Evolutionary conservation across 805 yeast species (phyloP), one percentile per base, ranked within the genome.

Genomic region (Saccharomyces paradoxus): DNA sequence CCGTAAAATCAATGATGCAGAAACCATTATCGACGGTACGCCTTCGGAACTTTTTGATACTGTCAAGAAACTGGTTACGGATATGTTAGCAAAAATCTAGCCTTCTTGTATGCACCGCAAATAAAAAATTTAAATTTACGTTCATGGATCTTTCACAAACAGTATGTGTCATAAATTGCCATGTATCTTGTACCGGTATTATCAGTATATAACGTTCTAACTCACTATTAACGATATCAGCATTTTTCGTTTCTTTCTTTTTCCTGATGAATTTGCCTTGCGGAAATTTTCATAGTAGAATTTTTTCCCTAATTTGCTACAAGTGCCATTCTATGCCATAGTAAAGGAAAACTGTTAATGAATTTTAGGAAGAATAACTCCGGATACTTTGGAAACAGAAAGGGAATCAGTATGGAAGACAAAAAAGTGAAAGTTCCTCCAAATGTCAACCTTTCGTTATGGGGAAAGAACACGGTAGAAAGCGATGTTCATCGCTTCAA

Each of bases 21-120:
- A 86, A 63, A 79, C 92, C n/a, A 73, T 86, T 4, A 83, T 94
- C 13, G 96, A 92, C 61, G 98, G 99, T 1, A 77, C 79, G 7
- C 81, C 87, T 2, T 83, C 90, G 4, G 78, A 79, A 2, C 78
- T 88, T 50, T 92, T 88, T 70, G 90, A 90, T 69, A 78, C 82
- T 55, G 90, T 90, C 8, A 83, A 89, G 66, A 79, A 80, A 32
- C 75, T 85, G 51, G 86, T 90, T 17, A 77, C 87, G 56, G 81
- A 77, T 46, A 83, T 86, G 89, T 71, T 87, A 58, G 94, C 94
- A 1, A 84, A 82, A 66, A 84, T 87, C 29, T 86, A 70, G 60
- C 10, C 12, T 10, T 37, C 9, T 5, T 17, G 1, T 21, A 37
- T 17, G 8, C 12, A 37, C 24, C 5, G 12, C 22, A 32, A 31